Conservation (phyloP, 2,329 filamentous ascomycete genomes). For the Fusarium austroafricanum region DNA sequence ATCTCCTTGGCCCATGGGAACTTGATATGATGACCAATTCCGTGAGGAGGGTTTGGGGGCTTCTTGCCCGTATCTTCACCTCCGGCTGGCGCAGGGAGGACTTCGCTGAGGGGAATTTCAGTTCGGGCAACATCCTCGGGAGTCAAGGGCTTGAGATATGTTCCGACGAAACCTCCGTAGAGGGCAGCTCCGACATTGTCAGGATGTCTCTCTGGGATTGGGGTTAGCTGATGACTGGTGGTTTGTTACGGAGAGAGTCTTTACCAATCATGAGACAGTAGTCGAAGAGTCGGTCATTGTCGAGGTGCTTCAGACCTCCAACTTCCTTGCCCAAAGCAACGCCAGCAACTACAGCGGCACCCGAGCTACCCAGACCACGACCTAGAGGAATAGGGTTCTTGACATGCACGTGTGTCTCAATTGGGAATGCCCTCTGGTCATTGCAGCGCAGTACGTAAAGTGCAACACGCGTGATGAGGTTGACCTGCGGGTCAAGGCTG, state of each 20-base stretch:
- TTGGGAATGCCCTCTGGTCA: constrained; percentile 84
- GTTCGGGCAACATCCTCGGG: constrained; percentile 89
- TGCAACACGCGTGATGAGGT: constrained; percentile 93
- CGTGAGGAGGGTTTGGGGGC: constrained; percentile 88
- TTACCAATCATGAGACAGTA: constrained; percentile 96
- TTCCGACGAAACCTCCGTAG: constrained; percentile 96
- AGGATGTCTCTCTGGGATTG: constrained; percentile 77
- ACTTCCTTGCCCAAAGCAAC: constrained; percentile 94
- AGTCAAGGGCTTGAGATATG: constrained; percentile 91
- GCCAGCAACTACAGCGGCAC: constrained; percentile 93
- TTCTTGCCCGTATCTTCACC: constrained; percentile 88
- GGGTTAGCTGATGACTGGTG: constrained; percentile 17
- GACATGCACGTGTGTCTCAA: constrained; percentile 91
- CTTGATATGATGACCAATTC: constrained; percentile 96
- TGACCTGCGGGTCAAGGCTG: constrained; percentile 83
- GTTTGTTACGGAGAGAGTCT: constrained; percentile 32
- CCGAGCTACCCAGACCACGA: constrained; percentile 92
- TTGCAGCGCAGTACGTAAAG: constrained; percentile 96
- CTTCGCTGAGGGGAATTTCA: constrained; percentile 94
- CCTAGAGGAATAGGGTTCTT: constrained; percentile 95
- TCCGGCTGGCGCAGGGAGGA: constrained; percentile 88
- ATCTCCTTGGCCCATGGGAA: constrained; percentile 95
- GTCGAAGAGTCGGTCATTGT: constrained; percentile 87
- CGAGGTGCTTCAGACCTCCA: constrained; percentile 78
- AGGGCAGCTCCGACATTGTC: constrained; percentile 96